These are phyloP conservation scores for Ceriops zippeliana DNA, from an alignment of 345 rosid species.

Conservation along the genomic window DNA sequence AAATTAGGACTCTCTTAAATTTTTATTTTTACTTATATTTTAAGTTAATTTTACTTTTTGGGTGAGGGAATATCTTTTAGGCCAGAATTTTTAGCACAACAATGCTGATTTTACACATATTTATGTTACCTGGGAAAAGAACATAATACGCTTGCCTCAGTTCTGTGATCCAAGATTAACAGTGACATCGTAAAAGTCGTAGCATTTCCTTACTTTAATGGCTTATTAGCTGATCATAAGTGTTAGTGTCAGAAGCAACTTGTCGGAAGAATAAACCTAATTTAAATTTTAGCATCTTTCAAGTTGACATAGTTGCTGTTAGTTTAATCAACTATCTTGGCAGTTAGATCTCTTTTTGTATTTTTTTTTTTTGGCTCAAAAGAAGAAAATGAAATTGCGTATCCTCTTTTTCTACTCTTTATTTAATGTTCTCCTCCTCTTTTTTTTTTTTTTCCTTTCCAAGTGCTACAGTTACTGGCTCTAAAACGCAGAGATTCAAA, in stretches of 20 bases:
- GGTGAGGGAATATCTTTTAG: background rate
- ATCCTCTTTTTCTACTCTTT: background rate
- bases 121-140: background rate
- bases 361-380: background rate
- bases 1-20: too few relatives aligned
- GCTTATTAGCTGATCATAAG: background rate
- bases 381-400: background rate
- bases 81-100: background rate
- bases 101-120: background rate
- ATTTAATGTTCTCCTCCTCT: background rate
- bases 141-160: background rate
- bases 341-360: background rate
- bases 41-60: background rate
- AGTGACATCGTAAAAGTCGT: too few relatives aligned
- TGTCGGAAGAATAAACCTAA: slow-evolving; percentile 13
- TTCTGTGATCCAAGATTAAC: background rate
- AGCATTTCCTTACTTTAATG: too few relatives aligned
- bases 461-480: slow-evolving; percentile 44
- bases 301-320: slow-evolving; percentile 21
- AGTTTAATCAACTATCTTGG: background rate
- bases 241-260: slow-evolving; percentile 33
- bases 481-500: slow-evolving; percentile 52
- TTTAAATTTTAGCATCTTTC: slow-evolving; percentile 13
- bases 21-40: too few relatives aligned
- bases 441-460: background rate